Percentiles rank a stretch among this genome's conserved stretches.
Evolutionary conservation across 2,329 filamentous ascomycete genomes (phyloP).

Genomic region (Chaetoscypha palmicola): DNA sequence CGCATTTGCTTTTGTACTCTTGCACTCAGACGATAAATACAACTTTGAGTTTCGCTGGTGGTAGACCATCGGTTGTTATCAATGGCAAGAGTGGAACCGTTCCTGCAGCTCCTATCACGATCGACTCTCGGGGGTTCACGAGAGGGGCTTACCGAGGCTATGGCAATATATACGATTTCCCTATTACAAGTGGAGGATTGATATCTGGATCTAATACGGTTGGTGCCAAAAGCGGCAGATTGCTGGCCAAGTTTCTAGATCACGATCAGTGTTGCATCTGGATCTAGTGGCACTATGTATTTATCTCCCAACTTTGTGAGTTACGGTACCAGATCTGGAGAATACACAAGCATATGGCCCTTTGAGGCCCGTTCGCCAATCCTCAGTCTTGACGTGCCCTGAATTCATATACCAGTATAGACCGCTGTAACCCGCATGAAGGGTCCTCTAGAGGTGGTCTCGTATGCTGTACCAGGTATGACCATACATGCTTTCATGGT

Average conservation of each 20-base stretch:
- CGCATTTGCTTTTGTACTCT: too few relatives aligned
- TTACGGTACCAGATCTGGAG: constrained; percentile 48
- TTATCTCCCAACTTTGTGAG: constrained; percentile 51
- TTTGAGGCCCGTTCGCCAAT: constrained; percentile 54
- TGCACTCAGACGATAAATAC: too few relatives aligned
- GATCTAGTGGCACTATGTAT: constrained; percentile 47
- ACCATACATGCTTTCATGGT: constrained; percentile 55
- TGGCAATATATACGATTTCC: constrained; percentile 57
- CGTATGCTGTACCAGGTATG: constrained; percentile 44
- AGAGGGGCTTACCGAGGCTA: constrained; percentile 57
- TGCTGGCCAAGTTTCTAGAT: constrained; percentile 31
- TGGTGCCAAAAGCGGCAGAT: neutral
- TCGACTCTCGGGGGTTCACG: constrained; percentile 59
- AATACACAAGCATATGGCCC: constrained; percentile 59
- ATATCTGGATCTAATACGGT: constrained; percentile 52
- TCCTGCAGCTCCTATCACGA: constrained; percentile 51
- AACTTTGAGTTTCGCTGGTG: constrained; percentile 54
- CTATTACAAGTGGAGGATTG: constrained; percentile 52
- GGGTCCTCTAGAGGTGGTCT: constrained; percentile 57
- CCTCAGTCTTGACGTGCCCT: constrained; percentile 55
- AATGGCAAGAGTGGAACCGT: constrained; percentile 45
- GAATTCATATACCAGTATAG: constrained; percentile 59
- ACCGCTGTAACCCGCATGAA: constrained; percentile 52
- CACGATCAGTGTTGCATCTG: constrained; percentile 51
- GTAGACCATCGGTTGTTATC: constrained; percentile 48